Conservation (phyloP, 805 yeast genomes). For the Saturnispora zaruensis region DNA sequence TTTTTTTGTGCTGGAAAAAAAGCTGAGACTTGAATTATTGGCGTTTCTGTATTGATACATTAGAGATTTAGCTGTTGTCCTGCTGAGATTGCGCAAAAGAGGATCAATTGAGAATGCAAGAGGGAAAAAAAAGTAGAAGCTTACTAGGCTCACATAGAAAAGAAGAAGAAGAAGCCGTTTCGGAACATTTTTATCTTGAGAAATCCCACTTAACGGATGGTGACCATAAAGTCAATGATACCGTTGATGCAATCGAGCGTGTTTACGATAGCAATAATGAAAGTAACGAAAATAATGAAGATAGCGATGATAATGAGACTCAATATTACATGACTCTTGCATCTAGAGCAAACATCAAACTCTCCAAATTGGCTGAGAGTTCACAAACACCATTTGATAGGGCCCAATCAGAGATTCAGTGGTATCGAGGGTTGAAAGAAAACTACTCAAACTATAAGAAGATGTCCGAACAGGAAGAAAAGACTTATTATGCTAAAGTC, state of each 20-base stretch:
- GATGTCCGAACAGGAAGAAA: conserved; percentile 30
- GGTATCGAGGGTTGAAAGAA: conserved; percentile 21
- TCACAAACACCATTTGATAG: background rate
- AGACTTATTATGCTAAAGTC: conserved; percentile 28
- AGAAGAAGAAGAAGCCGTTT: background rate
- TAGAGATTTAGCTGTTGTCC: background rate
- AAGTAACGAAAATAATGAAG: background rate
- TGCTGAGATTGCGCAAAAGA: background rate
- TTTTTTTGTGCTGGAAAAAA: background rate
- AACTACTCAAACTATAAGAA: conserved; percentile 27
- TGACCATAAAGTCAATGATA: background rate
- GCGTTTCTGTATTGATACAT: background rate
- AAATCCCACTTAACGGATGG: background rate
- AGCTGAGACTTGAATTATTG: background rate
- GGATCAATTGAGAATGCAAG: background rate
- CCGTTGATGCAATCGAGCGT: background rate
- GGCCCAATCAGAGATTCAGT: conserved; percentile 1
- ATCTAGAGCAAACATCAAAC: conserved; percentile 24
- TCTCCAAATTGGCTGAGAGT: background rate
- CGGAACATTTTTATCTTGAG: background rate
- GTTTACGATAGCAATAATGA: background rate
- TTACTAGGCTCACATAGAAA: background rate
- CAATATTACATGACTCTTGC: conserved; percentile 26
- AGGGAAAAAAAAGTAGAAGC: background rate
- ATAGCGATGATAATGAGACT: conserved; percentile 9